A percentile compares a stretch with the other conserved stretches of the same genome.
phyloP scores from a whole-genome alignment of 176 grass and related monocot genomes.

The Miscanthus lutarioriparius region DNA sequence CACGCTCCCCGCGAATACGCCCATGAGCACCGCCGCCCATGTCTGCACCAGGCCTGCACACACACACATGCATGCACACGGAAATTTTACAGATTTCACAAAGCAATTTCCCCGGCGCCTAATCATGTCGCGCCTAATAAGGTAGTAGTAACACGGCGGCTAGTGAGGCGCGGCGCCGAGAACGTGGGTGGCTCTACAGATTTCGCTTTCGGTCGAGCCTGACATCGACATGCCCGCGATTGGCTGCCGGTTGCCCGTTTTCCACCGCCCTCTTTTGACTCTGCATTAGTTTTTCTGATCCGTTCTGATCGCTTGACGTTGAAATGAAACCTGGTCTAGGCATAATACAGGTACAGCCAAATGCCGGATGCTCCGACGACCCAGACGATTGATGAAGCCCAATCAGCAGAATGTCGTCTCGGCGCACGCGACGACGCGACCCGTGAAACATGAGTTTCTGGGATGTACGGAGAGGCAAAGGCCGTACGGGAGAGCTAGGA shows the following conservation, averaged over 20 bases:
- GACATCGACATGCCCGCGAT: background rate
- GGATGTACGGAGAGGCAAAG: background rate
- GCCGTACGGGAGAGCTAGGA: background rate
- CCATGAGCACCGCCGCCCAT: conserved; percentile 68
- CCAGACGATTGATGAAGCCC: background rate
- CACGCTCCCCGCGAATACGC: conserved; percentile 66
- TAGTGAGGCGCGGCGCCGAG: background rate
- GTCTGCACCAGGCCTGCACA: conserved; percentile 69
- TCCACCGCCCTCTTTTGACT: conserved; percentile 23
- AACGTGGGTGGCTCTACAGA: background rate
- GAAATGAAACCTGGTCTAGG: background rate
- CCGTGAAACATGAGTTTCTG: background rate
- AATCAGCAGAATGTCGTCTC: background rate
- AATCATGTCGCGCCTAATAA: background rate
- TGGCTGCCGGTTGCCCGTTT: conserved; percentile 3
- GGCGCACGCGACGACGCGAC: background rate
- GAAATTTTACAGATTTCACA: background rate
- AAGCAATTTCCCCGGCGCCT: background rate
- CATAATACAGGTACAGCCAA: background rate
- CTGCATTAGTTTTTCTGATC: background rate
- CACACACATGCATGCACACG: background rate
- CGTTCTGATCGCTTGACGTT: background rate
- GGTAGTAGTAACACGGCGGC: background rate
- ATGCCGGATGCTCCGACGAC: background rate
- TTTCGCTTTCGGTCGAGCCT: background rate